Base-by-base conservation (phyloP, 1,284 basidiomycete species). In the Porodaedalea pini region DNA sequence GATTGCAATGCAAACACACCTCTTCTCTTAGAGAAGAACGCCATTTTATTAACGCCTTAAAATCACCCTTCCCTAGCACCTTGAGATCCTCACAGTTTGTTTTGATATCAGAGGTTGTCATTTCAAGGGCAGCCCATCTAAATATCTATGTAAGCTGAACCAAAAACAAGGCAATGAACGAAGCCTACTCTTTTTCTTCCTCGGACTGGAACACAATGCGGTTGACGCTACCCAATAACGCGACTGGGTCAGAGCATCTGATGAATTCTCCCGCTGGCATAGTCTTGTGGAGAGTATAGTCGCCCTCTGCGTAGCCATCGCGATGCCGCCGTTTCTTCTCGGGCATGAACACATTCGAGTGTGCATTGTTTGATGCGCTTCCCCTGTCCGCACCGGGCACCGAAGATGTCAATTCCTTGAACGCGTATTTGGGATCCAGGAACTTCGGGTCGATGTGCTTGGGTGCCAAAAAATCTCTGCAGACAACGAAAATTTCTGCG, bases 401-500 rank as follows among this genome's bases (percentile, higher is more conserved):
- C 8, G 78, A 68, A 0, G 82, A 73, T 4, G 81, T 73, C 15
- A 92, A 74, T 62, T 98, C 97, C 71, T 98, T 97, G 82, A 99
- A 99, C 60, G 99, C 97, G 68, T 98, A 92, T 69, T 87, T 92
- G 8, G 97, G 93, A 69, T 99, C 96, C 63, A 99, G 85, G 75
- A 99, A 98, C 74, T 96, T 97, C 40, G 97, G 94, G 69, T 99
- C 97, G 67, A 99, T 96, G 68, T 90, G 83, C 70, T 93, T 93
- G 3, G 97, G 97, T 3, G 94, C 94, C 63, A 94, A 83, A 76
- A 94, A 99, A 59, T 94, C 92, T 63, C 89, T 89, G 74, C 97
- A 99, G 54, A 98, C 94, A 66, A 99, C 97, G 78, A 99, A 99
- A 69, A 99, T 99, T 74, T 99, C 97, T 6, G 97, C 97, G 47